Evolutionary conservation across 345 rosid species (phyloP).

Genomic region (Eucalyptus regnans): DNA sequence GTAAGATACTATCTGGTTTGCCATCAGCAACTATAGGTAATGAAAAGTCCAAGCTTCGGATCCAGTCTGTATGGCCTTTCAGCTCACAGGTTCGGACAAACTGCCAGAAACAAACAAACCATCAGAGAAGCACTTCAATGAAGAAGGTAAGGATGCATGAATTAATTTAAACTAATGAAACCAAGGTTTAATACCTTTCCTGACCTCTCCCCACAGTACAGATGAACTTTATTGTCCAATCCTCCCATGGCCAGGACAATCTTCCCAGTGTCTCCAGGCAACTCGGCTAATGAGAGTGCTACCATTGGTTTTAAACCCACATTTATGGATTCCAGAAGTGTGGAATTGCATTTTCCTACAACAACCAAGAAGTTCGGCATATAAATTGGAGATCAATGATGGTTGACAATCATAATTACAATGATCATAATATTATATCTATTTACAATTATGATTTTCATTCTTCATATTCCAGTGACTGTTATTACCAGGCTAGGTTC

Average conservation of each 20-base stretch:
- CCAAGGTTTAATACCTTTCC: constrained; percentile 48
- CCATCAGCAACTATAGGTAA: constrained; percentile 29
- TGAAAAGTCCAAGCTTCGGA: constrained; percentile 93
- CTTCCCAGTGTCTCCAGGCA: constrained; percentile 53
- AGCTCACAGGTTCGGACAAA: constrained; percentile 72
- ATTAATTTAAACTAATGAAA: not conserved
- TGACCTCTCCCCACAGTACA: constrained; percentile 56
- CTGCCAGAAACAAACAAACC: constrained; percentile 17
- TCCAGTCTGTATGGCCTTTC: constrained; percentile 96
- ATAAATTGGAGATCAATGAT: not conserved
- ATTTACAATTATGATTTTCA: not conserved
- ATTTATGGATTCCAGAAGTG: constrained; percentile 40
- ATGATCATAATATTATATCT: not conserved
- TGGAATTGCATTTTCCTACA: constrained; percentile 56
- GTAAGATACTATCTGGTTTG: constrained; percentile 38
- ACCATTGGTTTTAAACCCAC: constrained; percentile 84
- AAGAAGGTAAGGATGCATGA: not conserved
- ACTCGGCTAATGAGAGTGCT: constrained; percentile 58
- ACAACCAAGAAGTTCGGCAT: not conserved
- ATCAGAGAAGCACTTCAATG: not conserved
- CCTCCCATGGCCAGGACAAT: constrained; percentile 86
- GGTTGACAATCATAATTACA: not conserved
- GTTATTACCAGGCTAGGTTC: not conserved
- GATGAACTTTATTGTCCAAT: constrained; percentile 70
- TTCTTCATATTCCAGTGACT: not conserved